A percentile compares a stretch with the other conserved stretches of the same genome.
Evolutionary conservation across 2,329 filamentous ascomycete genomes (phyloP).

Genomic region (Pyrenochaeta sp.): DNA sequence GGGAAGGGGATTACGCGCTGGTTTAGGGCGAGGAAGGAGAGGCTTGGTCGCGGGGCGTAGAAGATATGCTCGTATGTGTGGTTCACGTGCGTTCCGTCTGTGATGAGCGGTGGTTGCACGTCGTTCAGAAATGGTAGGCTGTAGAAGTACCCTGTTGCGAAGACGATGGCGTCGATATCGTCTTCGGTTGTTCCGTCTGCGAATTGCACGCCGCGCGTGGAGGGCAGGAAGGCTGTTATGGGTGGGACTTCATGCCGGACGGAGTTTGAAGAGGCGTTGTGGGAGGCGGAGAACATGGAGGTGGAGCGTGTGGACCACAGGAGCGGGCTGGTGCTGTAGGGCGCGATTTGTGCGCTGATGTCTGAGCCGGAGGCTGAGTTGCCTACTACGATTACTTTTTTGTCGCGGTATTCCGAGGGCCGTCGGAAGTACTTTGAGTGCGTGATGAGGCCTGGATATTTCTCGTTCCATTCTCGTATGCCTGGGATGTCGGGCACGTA

Average conservation of each 20-base stretch:
- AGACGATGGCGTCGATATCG: conserved; percentile 78
- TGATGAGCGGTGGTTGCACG: conserved; percentile 66
- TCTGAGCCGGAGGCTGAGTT: conserved; percentile 86
- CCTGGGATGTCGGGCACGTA: conserved; percentile 54
- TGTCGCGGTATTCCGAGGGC: conserved; percentile 67
- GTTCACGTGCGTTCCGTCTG: conserved; percentile 73
- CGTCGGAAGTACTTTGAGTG: conserved; percentile 80
- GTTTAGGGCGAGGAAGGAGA: conserved; percentile 78
- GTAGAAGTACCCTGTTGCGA: conserved; percentile 91
- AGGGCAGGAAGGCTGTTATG: conserved; percentile 63
- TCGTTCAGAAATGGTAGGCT: conserved; percentile 77
- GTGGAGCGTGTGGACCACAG: conserved; percentile 52
- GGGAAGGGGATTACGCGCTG: conserved; percentile 91
- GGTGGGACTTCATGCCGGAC: conserved; percentile 57
- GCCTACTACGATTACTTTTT: conserved; percentile 83
- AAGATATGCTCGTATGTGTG: conserved; percentile 84
- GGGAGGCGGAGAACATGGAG: conserved; percentile 24
- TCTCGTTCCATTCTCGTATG: conserved; percentile 51
- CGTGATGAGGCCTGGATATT: conserved; percentile 51
- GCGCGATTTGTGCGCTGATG: conserved; percentile 78
- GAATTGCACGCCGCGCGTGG: conserved; percentile 70
- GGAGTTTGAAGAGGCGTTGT: conserved; percentile 1
- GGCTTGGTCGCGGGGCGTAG: conserved; percentile 75
- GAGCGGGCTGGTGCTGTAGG: conserved; percentile 66
- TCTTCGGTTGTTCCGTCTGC: conserved; percentile 70